These are phyloP conservation scores for Alternaria brassicae DNA, from an alignment of 2,329 filamentous ascomycete species.

Conservation along the genomic window DNA sequence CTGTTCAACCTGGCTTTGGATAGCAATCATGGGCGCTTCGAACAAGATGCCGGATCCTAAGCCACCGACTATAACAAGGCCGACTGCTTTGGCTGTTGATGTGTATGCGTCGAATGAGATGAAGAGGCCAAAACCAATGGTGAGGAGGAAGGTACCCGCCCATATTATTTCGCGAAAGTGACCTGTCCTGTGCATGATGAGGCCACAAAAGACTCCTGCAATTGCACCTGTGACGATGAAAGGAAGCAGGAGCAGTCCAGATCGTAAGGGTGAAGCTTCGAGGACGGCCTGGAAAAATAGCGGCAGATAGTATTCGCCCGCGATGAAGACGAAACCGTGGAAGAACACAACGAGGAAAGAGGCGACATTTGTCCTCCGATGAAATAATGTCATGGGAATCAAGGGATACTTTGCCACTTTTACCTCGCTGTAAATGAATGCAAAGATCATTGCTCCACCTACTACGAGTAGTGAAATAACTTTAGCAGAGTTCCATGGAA, in stretches of 20 bases:
- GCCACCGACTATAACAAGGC: conserved; percentile 60
- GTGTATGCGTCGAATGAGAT: conserved; percentile 40
- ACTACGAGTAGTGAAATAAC: conserved; percentile 64
- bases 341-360: conserved; percentile 59
- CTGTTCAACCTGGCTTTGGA: conserved; percentile 62
- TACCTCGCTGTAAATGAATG: conserved; percentile 69
- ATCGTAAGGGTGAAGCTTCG: conserved; percentile 66
- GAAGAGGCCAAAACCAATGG: conserved; percentile 47
- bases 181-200: conserved; percentile 57
- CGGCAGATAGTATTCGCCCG: conserved; percentile 73
- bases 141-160: conserved; percentile 42
- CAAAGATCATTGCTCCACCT: conserved; percentile 56
- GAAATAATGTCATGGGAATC: conserved; percentile 71
- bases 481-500: conserved; percentile 62
- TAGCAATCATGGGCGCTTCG: conserved; percentile 62
- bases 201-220: conserved; percentile 55
- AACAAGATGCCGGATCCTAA: conserved; percentile 62
- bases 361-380: conserved; percentile 63
- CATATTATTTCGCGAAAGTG: conserved; percentile 51
- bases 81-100: conserved; percentile 50
- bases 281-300: conserved; percentile 76
- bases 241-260: conserved; percentile 67
- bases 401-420: conserved; percentile 70
- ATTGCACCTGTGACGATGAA: conserved; percentile 58
- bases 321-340: conserved; percentile 60